These are phyloP conservation scores for Rhodamnia rubescens DNA, from an alignment of 345 rosid genomes.

Conservation along the genomic window DNA sequence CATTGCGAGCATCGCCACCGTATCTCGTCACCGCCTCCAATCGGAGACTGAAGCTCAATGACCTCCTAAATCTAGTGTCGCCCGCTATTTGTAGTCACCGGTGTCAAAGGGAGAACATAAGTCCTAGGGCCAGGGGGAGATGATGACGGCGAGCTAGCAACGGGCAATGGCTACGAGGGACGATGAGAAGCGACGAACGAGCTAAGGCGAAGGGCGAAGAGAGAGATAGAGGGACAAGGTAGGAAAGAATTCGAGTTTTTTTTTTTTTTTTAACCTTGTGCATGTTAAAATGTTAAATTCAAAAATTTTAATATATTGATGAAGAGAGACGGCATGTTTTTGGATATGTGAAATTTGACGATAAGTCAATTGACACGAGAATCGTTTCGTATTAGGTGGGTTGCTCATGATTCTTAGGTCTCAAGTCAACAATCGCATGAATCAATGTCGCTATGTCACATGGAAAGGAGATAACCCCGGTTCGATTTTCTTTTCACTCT, in stretches of 20 bases:
- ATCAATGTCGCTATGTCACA: neutral
- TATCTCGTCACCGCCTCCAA: neutral
- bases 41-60: neutral
- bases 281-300: neutral
- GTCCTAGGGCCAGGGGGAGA: neutral
- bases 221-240: neutral
- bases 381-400: neutral
- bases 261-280: neutral
- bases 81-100: accelerated
- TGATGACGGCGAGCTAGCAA: neutral
- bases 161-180: neutral
- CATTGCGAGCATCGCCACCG: too few relatives aligned
- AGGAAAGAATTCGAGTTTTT: neutral
- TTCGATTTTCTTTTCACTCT: neutral
- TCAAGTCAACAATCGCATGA: neutral
- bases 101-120: neutral
- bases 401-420: neutral
- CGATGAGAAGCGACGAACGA: too few relatives aligned
- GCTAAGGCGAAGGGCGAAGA: neutral
- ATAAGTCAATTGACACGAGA: neutral
- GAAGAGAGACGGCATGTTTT: neutral
- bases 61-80: neutral
- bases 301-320: neutral
- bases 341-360: neutral
- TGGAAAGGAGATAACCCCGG: neutral